These are phyloP conservation scores for Cladochytrium replicatum DNA, from an alignment of 192 early-diverging fungal genomes.

Conservation along the genomic window DNA sequence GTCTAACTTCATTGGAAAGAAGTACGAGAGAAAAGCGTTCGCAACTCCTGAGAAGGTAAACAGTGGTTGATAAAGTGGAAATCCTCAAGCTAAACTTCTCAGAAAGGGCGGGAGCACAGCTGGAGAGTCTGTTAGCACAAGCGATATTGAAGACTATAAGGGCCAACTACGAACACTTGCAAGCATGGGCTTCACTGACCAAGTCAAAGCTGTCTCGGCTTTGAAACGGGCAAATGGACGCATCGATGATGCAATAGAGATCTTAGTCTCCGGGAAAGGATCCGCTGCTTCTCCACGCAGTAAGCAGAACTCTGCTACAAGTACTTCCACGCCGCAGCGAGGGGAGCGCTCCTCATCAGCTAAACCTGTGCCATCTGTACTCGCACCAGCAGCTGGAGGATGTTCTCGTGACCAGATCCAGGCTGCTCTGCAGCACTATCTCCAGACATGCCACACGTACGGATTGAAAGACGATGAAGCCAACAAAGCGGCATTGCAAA, in stretches of 20 bases:
- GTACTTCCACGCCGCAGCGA: background rate
- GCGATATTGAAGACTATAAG: conserved; percentile 10
- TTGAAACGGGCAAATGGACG: conserved; percentile 61
- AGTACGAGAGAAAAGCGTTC: conserved; percentile 73
- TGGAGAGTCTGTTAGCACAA: background rate
- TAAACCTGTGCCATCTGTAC: no score
- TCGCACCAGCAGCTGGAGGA: no score
- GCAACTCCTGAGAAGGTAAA: conserved; percentile 33
- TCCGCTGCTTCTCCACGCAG: background rate
- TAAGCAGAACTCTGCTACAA: background rate
- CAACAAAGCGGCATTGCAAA: conserved; percentile 59
- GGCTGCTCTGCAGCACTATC: conserved; percentile 41
- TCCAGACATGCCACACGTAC: conserved; percentile 13
- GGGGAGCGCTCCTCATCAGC: no score
- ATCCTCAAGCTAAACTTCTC: background rate
- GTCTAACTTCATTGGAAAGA: conserved; percentile 82
- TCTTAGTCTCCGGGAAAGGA: conserved; percentile 19
- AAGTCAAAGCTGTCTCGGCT: conserved; percentile 51
- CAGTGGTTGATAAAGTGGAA: background rate
- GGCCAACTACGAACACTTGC: conserved; percentile 24
- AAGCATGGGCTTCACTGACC: conserved; percentile 81
- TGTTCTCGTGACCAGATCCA: no score
- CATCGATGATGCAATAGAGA: conserved; percentile 62
- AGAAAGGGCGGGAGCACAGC: conserved; percentile 1
- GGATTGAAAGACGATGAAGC: conserved; percentile 62